Evolutionary conservation across 2,329 filamentous ascomycete species (phyloP), one percentile per base, ranked within the genome.

Genomic region (Fonsecaea monophora): DNA sequence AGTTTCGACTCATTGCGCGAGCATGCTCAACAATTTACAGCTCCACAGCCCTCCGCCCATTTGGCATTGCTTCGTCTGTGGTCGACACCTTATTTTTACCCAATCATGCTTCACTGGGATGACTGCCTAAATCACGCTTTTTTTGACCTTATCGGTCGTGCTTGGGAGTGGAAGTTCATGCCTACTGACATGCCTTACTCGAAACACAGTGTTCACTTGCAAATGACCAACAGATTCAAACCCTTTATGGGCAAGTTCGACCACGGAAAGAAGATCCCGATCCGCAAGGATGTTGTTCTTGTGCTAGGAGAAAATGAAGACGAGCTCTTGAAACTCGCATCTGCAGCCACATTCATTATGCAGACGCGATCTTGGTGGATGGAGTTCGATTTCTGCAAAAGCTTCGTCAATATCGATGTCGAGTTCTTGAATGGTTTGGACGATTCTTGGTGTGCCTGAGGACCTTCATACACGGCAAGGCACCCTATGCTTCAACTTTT

Each of bases 311-410:
- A 74, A 48, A 77, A 82, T 67, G 75, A 78, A 70, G 71, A 74
- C n/a, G 81, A 83, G 35, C 69, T 81, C 67, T 72, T 78, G 64
- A 74, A 74, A 64, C 74, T 81, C 65, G 78, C 75, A 3, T 77
- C 76, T 18, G 80, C 77, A 0, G 78, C 78, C 0, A 79, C 79
- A 21, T 85, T 80, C 75, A 77, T 77, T n/a, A 72, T 84, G 18
- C 81, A 83, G 75, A 83, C 79, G 7, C 77, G 78, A 70, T 82
- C 82, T 13, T 84, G 82, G 82, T 75, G 80, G 62, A 70, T 80
- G 65, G 83, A 85, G 77, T 75, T 85, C n/a, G 57, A 60, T 34
- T 60, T 50, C 38, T 60, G 57, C 37, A 37, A 50, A 8, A 84
- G 82, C 68, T 84, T 84, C 75, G 74, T 84, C 6, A 81, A 82